Base-by-base conservation (phyloP, 208 protist species). In the Leishmania braziliensis region DNA sequence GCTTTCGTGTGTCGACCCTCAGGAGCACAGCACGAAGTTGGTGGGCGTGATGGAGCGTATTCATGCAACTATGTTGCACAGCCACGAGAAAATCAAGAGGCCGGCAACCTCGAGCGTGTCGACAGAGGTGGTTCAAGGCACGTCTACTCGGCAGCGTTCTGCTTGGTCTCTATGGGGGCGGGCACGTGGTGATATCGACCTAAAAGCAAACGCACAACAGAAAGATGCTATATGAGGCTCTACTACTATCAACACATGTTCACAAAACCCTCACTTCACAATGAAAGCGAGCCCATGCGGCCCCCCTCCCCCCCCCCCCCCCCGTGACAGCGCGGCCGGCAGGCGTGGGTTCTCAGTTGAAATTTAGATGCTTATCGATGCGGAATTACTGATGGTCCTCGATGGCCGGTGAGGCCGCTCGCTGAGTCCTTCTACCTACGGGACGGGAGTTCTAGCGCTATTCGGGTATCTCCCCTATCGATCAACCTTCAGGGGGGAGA, bases 81-180 rank as follows among this genome's bases (percentile, higher is more conserved):
- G 56, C 46, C 26, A 3, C 9, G 83, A 82, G 26, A 33, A 77
- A 23, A 62, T 33, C 39, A 50, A 78, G 48, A 60, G 62, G 53
- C 77, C 78, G 5, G 71, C 74, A 54, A 54, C 65, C 5, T 29
- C 71, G n/a, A 68, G 77, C 8, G 3, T 63, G 12, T 33, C 77
- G 1, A 50, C 69, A 2, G 82, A 82, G 43, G 77, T 4, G 62
- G 14, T 76, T 53, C 71, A 63, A 0, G 36, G 36, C 66, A 76
- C 5, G 69, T 81, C 16, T 85, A 78, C 39, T 26, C 70, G 14
- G n/a, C 39, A 14, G 81, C 81, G 5, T 85, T 88, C 43, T 12
- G 50, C 16, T 53, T 63, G 23, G 77, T 85, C 1, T 36, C 56
- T 18, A 46, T 20, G 69, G 33, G 53, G 46, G 16, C 39, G 69